phyloP scores from a whole-genome alignment of 2,329 filamentous ascomycete species.

The Xylariaceae sp. region DNA sequence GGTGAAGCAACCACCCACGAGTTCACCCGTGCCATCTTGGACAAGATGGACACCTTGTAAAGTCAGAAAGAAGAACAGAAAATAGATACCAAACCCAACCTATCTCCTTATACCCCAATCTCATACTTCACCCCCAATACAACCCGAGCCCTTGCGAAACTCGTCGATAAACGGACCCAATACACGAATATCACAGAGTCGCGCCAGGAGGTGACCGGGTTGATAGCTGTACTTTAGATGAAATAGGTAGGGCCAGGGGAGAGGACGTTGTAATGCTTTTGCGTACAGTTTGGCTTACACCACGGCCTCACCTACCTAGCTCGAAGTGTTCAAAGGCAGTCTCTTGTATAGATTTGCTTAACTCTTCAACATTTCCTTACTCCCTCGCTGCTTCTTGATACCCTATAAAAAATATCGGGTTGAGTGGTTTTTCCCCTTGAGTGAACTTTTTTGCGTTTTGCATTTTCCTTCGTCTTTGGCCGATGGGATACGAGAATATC shows the following conservation, averaged over 20 bases:
- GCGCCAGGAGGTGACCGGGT: slow-evolving; percentile 27
- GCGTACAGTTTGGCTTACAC: slow-evolving; percentile 16
- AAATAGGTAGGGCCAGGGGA: slow-evolving; percentile 23
- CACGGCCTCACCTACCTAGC: slow-evolving; percentile 3
- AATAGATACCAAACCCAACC: slow-evolving; percentile 5
- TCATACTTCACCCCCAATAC: slow-evolving; percentile 17
- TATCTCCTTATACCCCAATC: slow-evolving; percentile 18
- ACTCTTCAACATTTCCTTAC: neutral
- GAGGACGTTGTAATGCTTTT: slow-evolving; percentile 6
- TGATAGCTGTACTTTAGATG: slow-evolving; percentile 30
- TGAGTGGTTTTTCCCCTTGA: neutral
- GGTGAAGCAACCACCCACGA: slow-evolving; percentile 84
- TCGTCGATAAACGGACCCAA: slow-evolving; percentile 28
- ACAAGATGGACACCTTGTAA: slow-evolving; percentile 85
- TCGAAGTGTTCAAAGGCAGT: neutral
- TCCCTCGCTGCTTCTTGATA: neutral
- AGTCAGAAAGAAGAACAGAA: neutral
- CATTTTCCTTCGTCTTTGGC: neutral
- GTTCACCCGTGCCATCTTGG: slow-evolving; percentile 89
- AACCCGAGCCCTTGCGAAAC: slow-evolving; percentile 18
- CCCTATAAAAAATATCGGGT: neutral
- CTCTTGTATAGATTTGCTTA: neutral
- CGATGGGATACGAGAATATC: neutral
- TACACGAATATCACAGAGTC: slow-evolving; percentile 30
- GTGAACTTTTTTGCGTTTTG: neutral